Evolutionary conservation across 2,329 filamentous ascomycete species (phyloP).

Genomic region (Trichoderma koningiopsis): DNA sequence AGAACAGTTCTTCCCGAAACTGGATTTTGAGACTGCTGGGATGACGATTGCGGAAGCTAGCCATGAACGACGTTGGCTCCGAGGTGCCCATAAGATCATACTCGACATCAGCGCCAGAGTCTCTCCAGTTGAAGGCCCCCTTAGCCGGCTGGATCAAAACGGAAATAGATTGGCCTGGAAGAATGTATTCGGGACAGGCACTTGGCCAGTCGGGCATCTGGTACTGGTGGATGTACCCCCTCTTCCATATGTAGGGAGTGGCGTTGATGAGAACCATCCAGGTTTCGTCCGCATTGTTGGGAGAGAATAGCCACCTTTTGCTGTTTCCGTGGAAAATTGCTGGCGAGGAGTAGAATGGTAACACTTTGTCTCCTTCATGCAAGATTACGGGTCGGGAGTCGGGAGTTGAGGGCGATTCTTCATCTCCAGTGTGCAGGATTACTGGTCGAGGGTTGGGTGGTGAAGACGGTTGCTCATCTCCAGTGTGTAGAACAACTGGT

Average conservation of each 20-base stretch:
- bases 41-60: constrained; percentile 29
- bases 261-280: constrained; percentile 37
- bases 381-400: neutral
- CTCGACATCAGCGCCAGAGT: constrained; percentile 35
- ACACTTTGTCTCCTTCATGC: neutral
- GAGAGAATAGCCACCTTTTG: too few relatives aligned
- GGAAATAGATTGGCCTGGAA: constrained; percentile 32
- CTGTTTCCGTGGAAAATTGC: neutral
- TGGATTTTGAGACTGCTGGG: constrained; percentile 26
- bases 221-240: constrained; percentile 29
- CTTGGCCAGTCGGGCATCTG: constrained; percentile 30
- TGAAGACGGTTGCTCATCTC: neutral
- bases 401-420: neutral
- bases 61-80: constrained; percentile 34
- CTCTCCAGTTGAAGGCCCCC: neutral
- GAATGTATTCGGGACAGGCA: constrained; percentile 33
- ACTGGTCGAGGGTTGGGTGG: neutral
- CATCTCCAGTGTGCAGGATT: neutral
- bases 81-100: constrained; percentile 37
- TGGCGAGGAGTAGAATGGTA: neutral
- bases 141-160: constrained; percentile 3
- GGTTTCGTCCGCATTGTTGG: constrained; percentile 24
- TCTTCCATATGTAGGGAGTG: constrained; percentile 39
- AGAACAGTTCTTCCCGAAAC: constrained; percentile 33
- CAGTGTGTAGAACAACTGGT: neutral